Evolutionary conservation across 768 basidiomycete species (phyloP).

Genomic region (Kwoniella sp.): DNA sequence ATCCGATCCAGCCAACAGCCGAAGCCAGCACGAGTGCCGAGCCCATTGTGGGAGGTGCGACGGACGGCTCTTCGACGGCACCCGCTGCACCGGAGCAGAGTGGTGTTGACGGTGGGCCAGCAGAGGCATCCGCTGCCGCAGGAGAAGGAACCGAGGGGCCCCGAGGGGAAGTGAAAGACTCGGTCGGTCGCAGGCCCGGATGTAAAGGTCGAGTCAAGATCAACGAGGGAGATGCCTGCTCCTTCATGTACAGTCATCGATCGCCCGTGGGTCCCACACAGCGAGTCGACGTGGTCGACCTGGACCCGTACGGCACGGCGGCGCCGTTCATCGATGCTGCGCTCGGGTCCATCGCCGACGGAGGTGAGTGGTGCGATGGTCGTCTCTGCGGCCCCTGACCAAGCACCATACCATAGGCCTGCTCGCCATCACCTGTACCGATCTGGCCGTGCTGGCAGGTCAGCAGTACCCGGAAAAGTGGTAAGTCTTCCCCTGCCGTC

Average conservation of each 20-base stretch:
- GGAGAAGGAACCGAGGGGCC: neutral
- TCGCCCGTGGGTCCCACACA: slow-evolving; percentile 54
- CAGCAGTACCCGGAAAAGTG: slow-evolving; percentile 96
- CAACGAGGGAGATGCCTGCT: slow-evolving; percentile 89
- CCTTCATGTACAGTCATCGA: slow-evolving; percentile 85
- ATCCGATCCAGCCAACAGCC: neutral
- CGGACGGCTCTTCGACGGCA: too few relatives aligned
- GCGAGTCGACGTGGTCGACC: slow-evolving; percentile 89
- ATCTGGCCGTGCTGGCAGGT: slow-evolving; percentile 86
- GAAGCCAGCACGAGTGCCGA: neutral
- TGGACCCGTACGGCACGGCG: slow-evolving; percentile 97
- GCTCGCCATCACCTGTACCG: slow-evolving; percentile 93
- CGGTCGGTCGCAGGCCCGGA: slow-evolving; percentile 29
- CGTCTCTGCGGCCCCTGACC: too few relatives aligned
- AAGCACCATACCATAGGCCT: slow-evolving; percentile 59
- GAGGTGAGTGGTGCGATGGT: slow-evolving; percentile 67
- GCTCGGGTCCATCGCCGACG: slow-evolving; percentile 79
- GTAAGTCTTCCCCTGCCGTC: slow-evolving; percentile 52
- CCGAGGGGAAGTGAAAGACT: slow-evolving; percentile 11
- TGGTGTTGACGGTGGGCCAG: slow-evolving; percentile 5
- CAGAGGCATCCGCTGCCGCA: slow-evolving; percentile 4
- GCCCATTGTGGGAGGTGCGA: neutral
- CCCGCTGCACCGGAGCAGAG: neutral
- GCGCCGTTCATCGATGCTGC: slow-evolving; percentile 95
- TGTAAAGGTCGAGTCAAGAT: slow-evolving; percentile 63